These are phyloP conservation scores for Dysphania ambrosioides DNA, from an alignment of 148 eudicot genomes.

Conservation along the genomic window DNA sequence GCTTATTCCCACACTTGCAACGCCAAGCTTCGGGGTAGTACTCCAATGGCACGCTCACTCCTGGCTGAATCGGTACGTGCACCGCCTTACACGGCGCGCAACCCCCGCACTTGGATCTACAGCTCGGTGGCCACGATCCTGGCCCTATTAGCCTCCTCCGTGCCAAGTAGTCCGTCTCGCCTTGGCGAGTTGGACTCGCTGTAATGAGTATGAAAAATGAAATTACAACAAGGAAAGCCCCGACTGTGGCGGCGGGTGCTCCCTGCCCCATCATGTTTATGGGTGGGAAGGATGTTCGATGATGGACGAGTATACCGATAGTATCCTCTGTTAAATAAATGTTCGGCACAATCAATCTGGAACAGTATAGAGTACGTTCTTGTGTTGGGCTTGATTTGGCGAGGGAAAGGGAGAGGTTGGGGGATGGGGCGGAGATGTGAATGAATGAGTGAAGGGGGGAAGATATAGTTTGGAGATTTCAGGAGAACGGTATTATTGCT, in stretches of 20 bases:
- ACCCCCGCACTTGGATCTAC: conserved; percentile 63
- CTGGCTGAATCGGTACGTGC: conserved; percentile 67
- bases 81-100: conserved; percentile 72
- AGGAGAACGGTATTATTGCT: conserved; percentile 2
- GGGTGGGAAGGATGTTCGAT: not conserved
- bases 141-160: conserved; percentile 41
- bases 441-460: not conserved
- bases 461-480: not conserved
- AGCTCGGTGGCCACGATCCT: conserved; percentile 74
- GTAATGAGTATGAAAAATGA: not conserved
- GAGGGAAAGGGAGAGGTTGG: too few species aligned
- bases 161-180: too few species aligned
- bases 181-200: not conserved
- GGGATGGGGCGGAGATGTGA: too few species aligned
- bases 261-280: not conserved
- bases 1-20: conserved; percentile 64
- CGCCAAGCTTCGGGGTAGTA: conserved; percentile 94
- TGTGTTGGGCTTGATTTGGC: not conserved
- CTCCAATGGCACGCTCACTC: conserved; percentile 53
- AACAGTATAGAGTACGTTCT: not conserved
- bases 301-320: too few species aligned
- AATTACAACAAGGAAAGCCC: not conserved
- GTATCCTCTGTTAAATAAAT: not conserved
- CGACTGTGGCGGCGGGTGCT: conserved; percentile 2
- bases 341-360: not conserved